Evolutionary conservation across 176 grass and related monocot genomes (phyloP), one percentile per base, ranked within the genome.

Genomic region (Oryza meyeriana): DNA sequence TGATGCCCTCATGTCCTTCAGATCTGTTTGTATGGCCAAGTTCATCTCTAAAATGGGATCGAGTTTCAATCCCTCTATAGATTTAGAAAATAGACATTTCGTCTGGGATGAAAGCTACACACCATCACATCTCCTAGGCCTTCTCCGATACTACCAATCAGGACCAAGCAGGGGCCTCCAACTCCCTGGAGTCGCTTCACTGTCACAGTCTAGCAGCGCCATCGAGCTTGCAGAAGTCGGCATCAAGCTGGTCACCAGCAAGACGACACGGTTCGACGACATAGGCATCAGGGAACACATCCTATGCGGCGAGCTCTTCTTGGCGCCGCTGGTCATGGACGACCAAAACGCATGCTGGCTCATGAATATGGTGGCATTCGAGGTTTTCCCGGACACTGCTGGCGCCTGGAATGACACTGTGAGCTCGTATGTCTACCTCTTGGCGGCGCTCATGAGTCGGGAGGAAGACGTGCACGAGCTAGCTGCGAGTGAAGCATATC

Each of bases 401-500:
- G n/a, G n/a, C n/a, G n/a, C n/a, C n/a, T n/a, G n/a, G n/a, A n/a
- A n/a, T n/a, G n/a, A n/a, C n/a, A n/a, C n/a, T n/a, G n/a, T n/a
- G n/a, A 35, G 45, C 13, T 27, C 78, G 0, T 80, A 80, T n/a
- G 22, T 80, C 0, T 0, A 0, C 8, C 0, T 80, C 32, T 4
- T 80, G 2, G 75, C 25, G 0, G 29, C 44, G 36, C 58, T 78
- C 1, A 64, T 78, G 58, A 36, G n/a, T 1, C 14, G 26, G 1
- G 75, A 78, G 59, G 59, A 64, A 0, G 75, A 78, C 8, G 75
- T 78, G 16, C 75, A 78, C 4, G 16, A 42, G 25, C 75, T 78
- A n/a, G n/a, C n/a, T n/a, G 6, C 75, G 59, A 12, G 7, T 6
- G 0, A 61, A 22, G 13, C 3, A 24, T 4, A 4, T 78, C 10